Evolutionary conservation across 352 stramenopile genomes (phyloP), one percentile per base, ranked within the genome.

Genomic region (Phytophthora idaei): DNA sequence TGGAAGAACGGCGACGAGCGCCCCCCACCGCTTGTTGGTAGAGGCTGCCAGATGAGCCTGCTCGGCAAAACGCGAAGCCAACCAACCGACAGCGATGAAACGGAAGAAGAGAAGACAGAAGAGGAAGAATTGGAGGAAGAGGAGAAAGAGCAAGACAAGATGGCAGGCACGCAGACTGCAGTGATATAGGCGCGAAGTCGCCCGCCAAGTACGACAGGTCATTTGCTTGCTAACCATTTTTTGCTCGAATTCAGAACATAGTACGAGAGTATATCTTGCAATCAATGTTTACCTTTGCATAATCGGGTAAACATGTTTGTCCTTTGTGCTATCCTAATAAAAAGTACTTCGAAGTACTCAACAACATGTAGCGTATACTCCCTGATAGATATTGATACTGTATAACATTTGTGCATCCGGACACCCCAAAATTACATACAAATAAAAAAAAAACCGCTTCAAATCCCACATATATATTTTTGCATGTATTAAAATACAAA

Each of bases 1-100:
- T 66, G 57, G 36, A 64, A 64, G n/a, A 57, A 56, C 11, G 46
- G 57, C 3, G 9, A 39, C 3, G 25, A 53, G 28, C 27, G 46
- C 7, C 37, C 58, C 17, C 37, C 28, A 2, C 48, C 48, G 2
- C 28, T 17, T 10, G 8, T 54, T 4, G 48, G 39, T n/a, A n/a
- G 48, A 9, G 48, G 50, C 39, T 57, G 51, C 5, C 58, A 65
- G 7, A 65, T 65, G 48, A 48, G 39, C 3, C 46, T 12, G 1
- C 39, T 52, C 14, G 48, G 37, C 1, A 47, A 47, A 28, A 65
- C 52, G 39, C 3, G 44, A 54, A 53, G 56, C 5, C 34, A 60
- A 29, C 8, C 21, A n/a, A 31, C 1, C 9, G 9, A 39, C 7
- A 6, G 34, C 12, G 36, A 45, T 8, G 36, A 42, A 4, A 21